These are phyloP conservation scores for Ceratorhiza oryzae-sativae DNA, from an alignment of 1,284 basidiomycete species.

Conservation along the genomic window DNA sequence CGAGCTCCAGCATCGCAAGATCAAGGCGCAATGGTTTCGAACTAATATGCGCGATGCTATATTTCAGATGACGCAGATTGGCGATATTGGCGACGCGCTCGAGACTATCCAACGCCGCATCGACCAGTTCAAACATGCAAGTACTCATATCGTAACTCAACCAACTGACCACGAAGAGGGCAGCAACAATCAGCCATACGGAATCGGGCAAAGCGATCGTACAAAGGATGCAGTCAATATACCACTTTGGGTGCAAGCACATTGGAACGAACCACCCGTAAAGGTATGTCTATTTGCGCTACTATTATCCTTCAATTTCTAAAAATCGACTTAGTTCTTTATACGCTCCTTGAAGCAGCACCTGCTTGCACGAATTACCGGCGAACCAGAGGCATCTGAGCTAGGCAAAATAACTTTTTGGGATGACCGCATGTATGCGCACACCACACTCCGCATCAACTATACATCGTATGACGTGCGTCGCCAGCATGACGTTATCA, in stretches of 20 bases:
- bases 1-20: slow-evolving; percentile 43
- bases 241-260: slow-evolving; percentile 39
- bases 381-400: slow-evolving; percentile 33
- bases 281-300: slow-evolving; percentile 43
- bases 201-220: slow-evolving; percentile 38
- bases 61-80: slow-evolving; percentile 43
- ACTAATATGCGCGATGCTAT: slow-evolving; percentile 41
- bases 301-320: too few species aligned
- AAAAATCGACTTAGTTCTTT: slow-evolving; percentile 45
- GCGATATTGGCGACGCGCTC: slow-evolving; percentile 25
- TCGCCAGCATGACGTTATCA: slow-evolving; percentile 42
- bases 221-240: slow-evolving; percentile 44
- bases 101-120: slow-evolving; percentile 27
- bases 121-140: slow-evolving; percentile 5
- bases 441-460: slow-evolving; percentile 47
- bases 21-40: slow-evolving; percentile 44
- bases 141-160: neutral
- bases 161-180: neutral
- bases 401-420: slow-evolving; percentile 42
- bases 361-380: slow-evolving; percentile 39
- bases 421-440: slow-evolving; percentile 46
- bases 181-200: slow-evolving; percentile 30
- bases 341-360: slow-evolving; percentile 44
- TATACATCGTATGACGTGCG: slow-evolving; percentile 51
- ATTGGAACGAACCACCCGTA: slow-evolving; percentile 44